Conservation (phyloP, 2,329 filamentous ascomycete genomes). For the Botrytis fragariae region DNA sequence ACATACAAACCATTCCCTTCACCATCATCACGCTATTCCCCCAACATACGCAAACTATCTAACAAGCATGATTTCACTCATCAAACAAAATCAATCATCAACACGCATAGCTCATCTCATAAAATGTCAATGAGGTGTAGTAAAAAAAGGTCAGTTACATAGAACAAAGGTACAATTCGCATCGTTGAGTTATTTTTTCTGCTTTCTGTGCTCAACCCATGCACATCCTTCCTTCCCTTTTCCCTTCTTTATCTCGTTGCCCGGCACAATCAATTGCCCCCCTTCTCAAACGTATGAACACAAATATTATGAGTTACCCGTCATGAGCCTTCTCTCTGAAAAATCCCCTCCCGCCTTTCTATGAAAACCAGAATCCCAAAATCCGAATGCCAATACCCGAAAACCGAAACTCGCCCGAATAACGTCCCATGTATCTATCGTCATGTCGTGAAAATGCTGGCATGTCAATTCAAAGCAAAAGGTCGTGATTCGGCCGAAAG, state of each 20-base stretch:
- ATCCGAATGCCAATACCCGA: slow-evolving; percentile 16
- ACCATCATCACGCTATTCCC: background rate
- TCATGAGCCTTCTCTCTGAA: background rate
- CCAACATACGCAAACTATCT: background rate
- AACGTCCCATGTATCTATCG: slow-evolving; percentile 19
- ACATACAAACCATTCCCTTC: background rate
- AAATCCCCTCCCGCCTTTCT: slow-evolving; percentile 8
- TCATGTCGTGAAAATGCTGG: slow-evolving; percentile 20
- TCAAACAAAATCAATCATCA: slow-evolving; percentile 6
- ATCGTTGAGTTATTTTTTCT: slow-evolving; percentile 20
- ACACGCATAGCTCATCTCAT: background rate
- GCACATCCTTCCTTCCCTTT: background rate
- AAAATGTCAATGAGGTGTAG: slow-evolving; percentile 13
- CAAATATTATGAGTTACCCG: slow-evolving; percentile 9
- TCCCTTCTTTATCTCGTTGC: slow-evolving; percentile 12
- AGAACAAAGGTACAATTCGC: slow-evolving; percentile 23
- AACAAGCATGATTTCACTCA: background rate
- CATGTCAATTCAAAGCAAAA: slow-evolving; percentile 19
- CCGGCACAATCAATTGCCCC: slow-evolving; percentile 11
- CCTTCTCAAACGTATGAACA: slow-evolving; percentile 16
- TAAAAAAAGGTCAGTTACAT: slow-evolving; percentile 21
- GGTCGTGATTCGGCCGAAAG: slow-evolving; percentile 17
- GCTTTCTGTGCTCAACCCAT: slow-evolving; percentile 16
- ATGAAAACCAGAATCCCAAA: slow-evolving; percentile 5
- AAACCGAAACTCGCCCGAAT: slow-evolving; percentile 11